Evolutionary conservation across 305 asterid genomes (phyloP), one percentile per base, ranked within the genome.

Genomic region (Euphrasia arctica): DNA sequence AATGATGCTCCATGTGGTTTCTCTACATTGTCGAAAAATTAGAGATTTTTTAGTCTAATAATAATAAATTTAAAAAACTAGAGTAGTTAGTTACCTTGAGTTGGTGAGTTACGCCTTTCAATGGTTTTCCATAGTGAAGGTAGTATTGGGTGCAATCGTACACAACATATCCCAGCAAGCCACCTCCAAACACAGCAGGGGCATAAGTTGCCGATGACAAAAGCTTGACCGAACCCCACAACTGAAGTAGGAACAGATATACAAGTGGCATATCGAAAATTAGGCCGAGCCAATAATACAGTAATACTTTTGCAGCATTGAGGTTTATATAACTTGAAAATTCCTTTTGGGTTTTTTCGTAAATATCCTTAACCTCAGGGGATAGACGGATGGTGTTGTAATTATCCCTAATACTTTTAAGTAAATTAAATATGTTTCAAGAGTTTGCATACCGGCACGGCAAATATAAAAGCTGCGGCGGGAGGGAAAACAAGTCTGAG

Each of bases 401-500:
- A 50, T 50, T 50, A 50, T 4, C 28, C 55, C 10, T 43, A 43
- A 45, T 52, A 57, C 31, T 29, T 58, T 58, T 5, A 10, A 54
- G 11, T 28, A 47, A 65, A 50, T 70, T 28, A 47, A 65, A 50
- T 70, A 5, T 50, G 15, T 11, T 34, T 51, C 28, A 45, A 62
- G 22, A 13, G 43, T 71, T 32, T 55, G 66, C 87, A 18, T 81
- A 91, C 97, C 13, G 91, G 88, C 7, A 84, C 62, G 57, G 82
- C 78, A 15, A 89, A 75, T 70, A 87, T 74, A 42, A 85, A 86
- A 36, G 92, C 87, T 49, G 95, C 95, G 36, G 91, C 85, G 28
- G 95, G 98, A 61, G 98, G 97, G 60, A 91, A 89, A 54, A 89
- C 97, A 27, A 91, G 97, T 2, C 98, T 83, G 29, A 89, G 85